A percentile compares a stretch with the other conserved stretches of the same genome.
These are phyloP conservation scores for Colletotrichum sp. DNA, from an alignment of 2,329 filamentous ascomycete species.

Conservation along the genomic window DNA sequence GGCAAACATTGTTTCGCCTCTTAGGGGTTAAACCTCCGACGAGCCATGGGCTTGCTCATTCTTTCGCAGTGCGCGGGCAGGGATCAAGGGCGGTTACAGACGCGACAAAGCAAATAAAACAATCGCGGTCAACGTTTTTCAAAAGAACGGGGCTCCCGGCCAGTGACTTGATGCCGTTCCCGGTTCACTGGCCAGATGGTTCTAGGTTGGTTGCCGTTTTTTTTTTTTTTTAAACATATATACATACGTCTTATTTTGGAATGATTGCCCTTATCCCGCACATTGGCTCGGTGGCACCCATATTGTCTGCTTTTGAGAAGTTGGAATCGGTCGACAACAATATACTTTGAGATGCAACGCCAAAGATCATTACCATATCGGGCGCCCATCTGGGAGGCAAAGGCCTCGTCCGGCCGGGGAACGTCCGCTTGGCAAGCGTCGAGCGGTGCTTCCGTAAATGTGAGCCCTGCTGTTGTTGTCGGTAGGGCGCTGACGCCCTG, in stretches of 20 bases:
- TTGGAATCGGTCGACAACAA: background rate
- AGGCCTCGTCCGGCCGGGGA: background rate
- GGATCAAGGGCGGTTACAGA: background rate
- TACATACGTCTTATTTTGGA: background rate
- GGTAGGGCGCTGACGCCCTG: background rate
- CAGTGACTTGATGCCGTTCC: background rate
- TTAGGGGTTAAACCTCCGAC: background rate
- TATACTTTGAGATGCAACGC: background rate
- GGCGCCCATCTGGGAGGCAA: background rate
- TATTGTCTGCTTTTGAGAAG: background rate
- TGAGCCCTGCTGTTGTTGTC: slow-evolving; percentile 4
- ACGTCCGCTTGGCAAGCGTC: background rate
- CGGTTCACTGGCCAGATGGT: background rate
- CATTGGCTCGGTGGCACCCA: background rate
- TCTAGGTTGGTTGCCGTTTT: background rate
- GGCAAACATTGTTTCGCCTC: slow-evolving; percentile 15
- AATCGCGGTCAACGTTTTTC: background rate
- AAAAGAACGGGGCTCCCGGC: background rate
- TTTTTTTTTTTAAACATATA: too few relatives aligned
- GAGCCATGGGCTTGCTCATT: background rate
- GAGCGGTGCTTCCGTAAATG: background rate
- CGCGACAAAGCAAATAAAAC: background rate
- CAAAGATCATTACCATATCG: slow-evolving; percentile 8
- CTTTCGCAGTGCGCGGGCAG: background rate
- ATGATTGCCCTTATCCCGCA: background rate